Evolutionary conservation across 1,139 yeast species (phyloP).

Genomic region (Lodderomyces margitis): DNA sequence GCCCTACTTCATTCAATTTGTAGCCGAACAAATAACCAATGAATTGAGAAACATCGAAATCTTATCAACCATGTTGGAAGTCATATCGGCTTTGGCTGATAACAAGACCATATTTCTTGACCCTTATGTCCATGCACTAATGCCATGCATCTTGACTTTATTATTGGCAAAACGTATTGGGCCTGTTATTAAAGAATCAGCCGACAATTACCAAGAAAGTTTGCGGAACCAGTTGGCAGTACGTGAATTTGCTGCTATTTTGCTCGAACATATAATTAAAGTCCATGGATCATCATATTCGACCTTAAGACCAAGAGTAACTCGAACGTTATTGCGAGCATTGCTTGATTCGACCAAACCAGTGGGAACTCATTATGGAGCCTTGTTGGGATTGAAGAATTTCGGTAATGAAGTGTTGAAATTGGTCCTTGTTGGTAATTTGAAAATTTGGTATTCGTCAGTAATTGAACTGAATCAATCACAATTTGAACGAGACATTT

Average conservation of each 20-base stretch:
- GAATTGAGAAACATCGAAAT: conserved; percentile 73
- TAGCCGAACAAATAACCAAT: conserved; percentile 92
- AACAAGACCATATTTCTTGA: conserved; percentile 88
- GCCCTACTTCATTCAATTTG: conserved; percentile 94
- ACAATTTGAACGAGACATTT: conserved; percentile 43
- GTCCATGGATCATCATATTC: conserved; percentile 85
- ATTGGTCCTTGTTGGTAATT: conserved; percentile 79
- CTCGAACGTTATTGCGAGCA: conserved; percentile 88
- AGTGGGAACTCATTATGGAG: conserved; percentile 89
- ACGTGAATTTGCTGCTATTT: conserved; percentile 84
- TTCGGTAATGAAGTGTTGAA: conserved; percentile 88
- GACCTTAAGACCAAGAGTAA: conserved; percentile 88
- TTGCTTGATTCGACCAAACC: conserved; percentile 77
- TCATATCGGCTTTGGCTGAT: conserved; percentile 78
- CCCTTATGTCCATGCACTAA: conserved; percentile 93
- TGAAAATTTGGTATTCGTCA: conserved; percentile 72
- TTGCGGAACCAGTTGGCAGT: conserved; percentile 55
- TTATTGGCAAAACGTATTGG: conserved; percentile 91
- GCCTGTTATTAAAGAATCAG: conserved; percentile 40
- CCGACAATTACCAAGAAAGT: conserved; percentile 27
- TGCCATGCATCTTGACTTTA: conserved; percentile 92
- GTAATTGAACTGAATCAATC: conserved; percentile 42
- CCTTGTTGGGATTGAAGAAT: conserved; percentile 78
- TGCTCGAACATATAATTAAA: conserved; percentile 72
- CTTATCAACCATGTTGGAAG: conserved; percentile 86